Evolutionary conservation across 2,329 filamentous ascomycete species (phyloP), one percentile per base, ranked within the genome.

Genomic region (Chaetomium olivaceum): DNA sequence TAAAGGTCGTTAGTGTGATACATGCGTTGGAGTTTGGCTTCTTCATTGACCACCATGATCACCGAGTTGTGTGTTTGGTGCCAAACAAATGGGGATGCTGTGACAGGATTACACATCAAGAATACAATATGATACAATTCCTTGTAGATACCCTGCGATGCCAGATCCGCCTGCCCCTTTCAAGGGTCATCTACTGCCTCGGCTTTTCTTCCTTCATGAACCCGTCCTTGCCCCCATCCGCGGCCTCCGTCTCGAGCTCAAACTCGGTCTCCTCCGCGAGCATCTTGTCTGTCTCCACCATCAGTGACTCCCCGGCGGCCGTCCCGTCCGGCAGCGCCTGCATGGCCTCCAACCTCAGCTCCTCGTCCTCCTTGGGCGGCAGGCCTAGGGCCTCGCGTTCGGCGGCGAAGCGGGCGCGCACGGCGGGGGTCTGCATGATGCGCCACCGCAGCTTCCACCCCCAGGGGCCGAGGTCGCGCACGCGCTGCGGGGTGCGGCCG

Each of bases 371-470:
- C 52, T 74, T 62, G 1, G 83, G 80, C 5, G 85, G 83, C 65
- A 97, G 74, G 0, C 92, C 91, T 58, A 95, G 76, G 23, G 80
- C 80, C 65, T 81, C 79, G 67, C 92, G 82, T 80, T 97, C 83
- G 58, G 79, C 76, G 51, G 84, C 83, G 74, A 93, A 91, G 70
- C 85, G 82, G 70, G 85, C 83, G 76, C 88, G 87, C 59, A 96
- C 85, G 23, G 80, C 79, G 1, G 74, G 73, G 4, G 88, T 93
- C 80, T 94, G 91, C 89, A 97, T 92, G 67, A 99, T 82, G 68
- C 91, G 86, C 91, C 93, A 97, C 70, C 95, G 83, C 74, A 99
- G 80, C 72, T 89, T 87, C 95, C 95, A 99, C 7, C 95, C 95
- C 70, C 90, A 90, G 61, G 94, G 88, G 5, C 95, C 95, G 64